Base-by-base conservation (phyloP, 305 asterid species). In the Plantago rigida region DNA sequence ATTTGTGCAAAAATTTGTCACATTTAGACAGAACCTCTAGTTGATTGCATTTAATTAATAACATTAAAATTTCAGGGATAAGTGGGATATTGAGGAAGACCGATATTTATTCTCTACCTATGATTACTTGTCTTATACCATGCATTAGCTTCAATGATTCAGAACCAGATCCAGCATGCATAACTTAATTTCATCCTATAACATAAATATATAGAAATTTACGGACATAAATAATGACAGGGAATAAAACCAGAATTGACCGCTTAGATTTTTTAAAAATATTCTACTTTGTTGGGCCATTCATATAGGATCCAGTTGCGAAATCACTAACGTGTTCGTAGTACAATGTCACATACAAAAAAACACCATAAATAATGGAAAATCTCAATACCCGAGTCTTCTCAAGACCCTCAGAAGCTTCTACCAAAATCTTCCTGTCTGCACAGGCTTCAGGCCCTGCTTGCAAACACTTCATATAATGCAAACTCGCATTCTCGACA, bases 361-460 rank as follows among this genome's bases (percentile, higher is more conserved):
- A 36, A 60, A 41, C 17, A 39, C 2, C 28, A 54, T 17, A 17
- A 44, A 64, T 44, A 34, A 47, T 28, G 47, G 51, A 7, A 50
- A 64, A 56, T 62, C 58, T 60, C 8, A 10, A 47, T 80, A 89
- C 99, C 96, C 82, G 81, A 15, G 86, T 84, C 71, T 78, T 89
- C 72, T 89, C 85, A 60, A 89, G 80, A 66, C 99, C 97, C 66
- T 85, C 92, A 26, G 99, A 89, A 67, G 96, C 99, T 79, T 93
- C 97, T 55, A 77, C 68, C 72, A 81, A 64, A 74, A 93, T 81
- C 75, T 89, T 92, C 60, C 85, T 76, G 75, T 89, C 97, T 39
- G 47, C 81, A 67, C 81, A 80, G 36, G 56, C 77, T 66, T 86
- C 93, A 74, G 82, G 66, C 69, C 94, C 96, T 46, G 78, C 77